Evolutionary conservation across 2,329 filamentous ascomycete species (phyloP), one percentile per base, ranked within the genome.

Genomic region (Xylariaceae sp.): DNA sequence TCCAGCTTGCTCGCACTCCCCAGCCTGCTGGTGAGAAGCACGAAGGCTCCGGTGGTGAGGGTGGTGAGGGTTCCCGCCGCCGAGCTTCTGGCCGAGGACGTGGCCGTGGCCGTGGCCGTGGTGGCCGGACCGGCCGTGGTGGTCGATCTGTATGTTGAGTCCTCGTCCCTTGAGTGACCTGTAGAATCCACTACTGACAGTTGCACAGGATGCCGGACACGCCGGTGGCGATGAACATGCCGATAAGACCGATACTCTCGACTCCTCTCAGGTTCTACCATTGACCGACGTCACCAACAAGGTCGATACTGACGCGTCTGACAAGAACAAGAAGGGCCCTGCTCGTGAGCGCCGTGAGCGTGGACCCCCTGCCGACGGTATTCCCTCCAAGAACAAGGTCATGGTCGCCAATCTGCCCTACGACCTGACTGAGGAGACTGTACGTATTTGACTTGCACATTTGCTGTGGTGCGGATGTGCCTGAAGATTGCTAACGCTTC

Each of bases 381-480:
- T 98, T 60, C 84, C 92, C 52, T 97, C 90, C 69, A 96, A 96
- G 83, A 97, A 86, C 69, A 98, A 98, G 85, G 88, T 98, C 70
- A 98, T 98, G 92, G 92, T 98, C 60, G 92, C 92, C 61, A 98
- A 98, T 76, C 81, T 98, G 49, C 92, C 92, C 37, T 98, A 98
- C 63, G 90, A 98, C 71, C 78, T 97, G 66, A 90, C 84, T 58
- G 92, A 98, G 74, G 89, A 97, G 61, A 94, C 90, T 81, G 90
- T 94, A 70, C 53, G 75, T 61, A 17, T 24, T 34, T 23, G 8
- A 9, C 16, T 14, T 33, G 5, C 9, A 16, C 30, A n/a, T n/a
- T n/a, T 29, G 9, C 19, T 16, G 18, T 18, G 14, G 7, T 12
- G 36, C 31, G n/a, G 8, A 8, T 28, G 2, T 14, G 15, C 3